Percentiles rank a stretch among this genome's conserved stretches.
Evolutionary conservation across 495 filamentous ascomycete genomes (phyloP).

Genomic region (Sabuloglossum arenarium): DNA sequence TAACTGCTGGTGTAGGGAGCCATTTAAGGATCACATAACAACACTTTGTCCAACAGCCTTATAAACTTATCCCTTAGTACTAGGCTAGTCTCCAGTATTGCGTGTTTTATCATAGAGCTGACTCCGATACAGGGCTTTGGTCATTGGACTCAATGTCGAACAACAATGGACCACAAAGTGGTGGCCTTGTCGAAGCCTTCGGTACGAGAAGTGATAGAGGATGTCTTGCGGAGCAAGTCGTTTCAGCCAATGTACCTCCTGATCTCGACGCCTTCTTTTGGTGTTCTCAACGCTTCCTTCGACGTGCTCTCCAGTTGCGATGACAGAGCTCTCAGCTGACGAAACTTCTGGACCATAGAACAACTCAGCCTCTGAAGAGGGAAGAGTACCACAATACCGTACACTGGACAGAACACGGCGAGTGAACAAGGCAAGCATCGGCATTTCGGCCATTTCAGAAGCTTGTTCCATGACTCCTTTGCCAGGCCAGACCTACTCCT

Average conservation of each 20-base stretch:
- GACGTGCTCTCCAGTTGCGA: background rate
- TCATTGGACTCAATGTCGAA: background rate
- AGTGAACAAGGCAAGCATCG: background rate
- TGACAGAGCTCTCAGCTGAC: background rate
- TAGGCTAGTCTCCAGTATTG: too few relatives aligned
- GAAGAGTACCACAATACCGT: background rate
- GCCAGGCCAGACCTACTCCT: too few relatives aligned
- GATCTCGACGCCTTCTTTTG: background rate
- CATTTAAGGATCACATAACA: too few relatives aligned
- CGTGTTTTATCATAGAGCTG: too few relatives aligned
- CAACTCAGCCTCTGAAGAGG: background rate
- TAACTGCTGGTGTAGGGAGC: too few relatives aligned
- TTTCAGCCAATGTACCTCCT: background rate
- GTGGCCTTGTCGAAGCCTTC: background rate
- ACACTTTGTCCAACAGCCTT: too few relatives aligned
- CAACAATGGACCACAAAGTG: background rate
- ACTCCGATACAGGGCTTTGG: too few relatives aligned
- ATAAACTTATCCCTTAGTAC: too few relatives aligned
- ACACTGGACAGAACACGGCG: background rate
- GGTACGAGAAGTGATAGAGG: background rate
- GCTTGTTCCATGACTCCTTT: too few relatives aligned
- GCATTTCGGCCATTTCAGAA: background rate
- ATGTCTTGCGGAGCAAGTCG: background rate
- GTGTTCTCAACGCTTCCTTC: background rate
- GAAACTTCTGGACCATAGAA: background rate